These are phyloP conservation scores for Onygenales sp. DNA, from an alignment of 2,329 filamentous ascomycete species.

Conservation along the genomic window DNA sequence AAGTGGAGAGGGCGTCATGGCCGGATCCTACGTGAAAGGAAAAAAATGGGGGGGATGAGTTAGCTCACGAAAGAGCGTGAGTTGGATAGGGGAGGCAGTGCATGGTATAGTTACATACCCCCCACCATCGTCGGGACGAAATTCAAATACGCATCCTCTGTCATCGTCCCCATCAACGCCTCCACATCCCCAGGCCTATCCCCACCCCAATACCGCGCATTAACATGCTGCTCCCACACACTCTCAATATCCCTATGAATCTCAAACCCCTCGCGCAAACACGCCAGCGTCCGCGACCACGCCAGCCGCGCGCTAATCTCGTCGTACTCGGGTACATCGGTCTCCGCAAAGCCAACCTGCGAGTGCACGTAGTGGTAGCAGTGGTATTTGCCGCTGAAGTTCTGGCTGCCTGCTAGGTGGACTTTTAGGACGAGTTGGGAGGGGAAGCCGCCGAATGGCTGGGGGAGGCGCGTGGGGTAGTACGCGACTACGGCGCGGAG, in stretches of 20 bases:
- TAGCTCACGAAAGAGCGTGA: too few species aligned
- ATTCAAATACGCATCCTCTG: constrained; percentile 18
- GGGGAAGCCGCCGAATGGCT: constrained; percentile 30
- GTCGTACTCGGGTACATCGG: constrained; percentile 59
- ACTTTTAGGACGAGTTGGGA: constrained; percentile 40
- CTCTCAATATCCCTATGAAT: constrained; percentile 22
- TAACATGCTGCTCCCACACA: constrained; percentile 21
- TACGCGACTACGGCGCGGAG: constrained; percentile 54
- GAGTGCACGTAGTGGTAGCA: constrained; percentile 47
- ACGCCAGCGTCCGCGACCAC: constrained; percentile 55
- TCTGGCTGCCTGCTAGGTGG: constrained; percentile 45
- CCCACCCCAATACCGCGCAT: constrained; percentile 8
- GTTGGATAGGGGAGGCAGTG: constrained; percentile 12
- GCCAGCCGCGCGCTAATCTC: constrained; percentile 55
- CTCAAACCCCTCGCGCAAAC: constrained; percentile 51
- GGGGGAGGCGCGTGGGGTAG: constrained; percentile 51
- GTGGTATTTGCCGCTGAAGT: constrained; percentile 31
- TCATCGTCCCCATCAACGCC: constrained; percentile 22
- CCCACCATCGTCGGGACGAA: constrained; percentile 26
- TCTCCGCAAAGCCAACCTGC: constrained; percentile 60
- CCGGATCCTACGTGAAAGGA: constrained; percentile 26
- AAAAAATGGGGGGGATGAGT: too few species aligned
- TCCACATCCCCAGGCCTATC: constrained; percentile 20
- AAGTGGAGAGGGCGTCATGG: constrained; percentile 33
- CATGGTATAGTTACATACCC: constrained; percentile 20